phyloP scores from a whole-genome alignment of 2,329 filamentous ascomycete species.

The Escovopsis sp. region DNA sequence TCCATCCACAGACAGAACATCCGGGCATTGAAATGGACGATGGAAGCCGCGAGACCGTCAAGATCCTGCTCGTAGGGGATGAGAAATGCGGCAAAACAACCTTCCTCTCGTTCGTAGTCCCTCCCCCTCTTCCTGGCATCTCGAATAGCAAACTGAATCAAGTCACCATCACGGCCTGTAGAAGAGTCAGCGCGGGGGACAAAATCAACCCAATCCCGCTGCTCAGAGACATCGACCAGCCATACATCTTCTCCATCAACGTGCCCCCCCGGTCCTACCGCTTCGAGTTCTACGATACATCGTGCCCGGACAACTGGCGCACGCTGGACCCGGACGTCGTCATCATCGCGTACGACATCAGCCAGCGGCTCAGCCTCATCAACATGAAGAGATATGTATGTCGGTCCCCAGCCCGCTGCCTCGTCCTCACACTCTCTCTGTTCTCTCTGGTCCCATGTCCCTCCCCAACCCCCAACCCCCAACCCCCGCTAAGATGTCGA shows the following conservation, averaged over 20 bases:
- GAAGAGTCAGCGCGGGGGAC: conserved; percentile 36
- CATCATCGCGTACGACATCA: conserved; percentile 48
- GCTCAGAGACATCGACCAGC: conserved; percentile 44
- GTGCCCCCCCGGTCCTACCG: conserved; percentile 26
- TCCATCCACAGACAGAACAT: too few species aligned
- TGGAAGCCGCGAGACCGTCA: conserved; percentile 24
- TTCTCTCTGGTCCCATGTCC: conserved; percentile 1
- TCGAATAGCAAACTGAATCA: too few species aligned
- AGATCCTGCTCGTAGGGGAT: conserved; percentile 44
- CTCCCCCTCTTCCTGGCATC: conserved; percentile 1
- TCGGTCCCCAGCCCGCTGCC: conserved; percentile 18
- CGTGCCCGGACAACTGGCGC: conserved; percentile 43
- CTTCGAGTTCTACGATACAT: conserved; percentile 46
- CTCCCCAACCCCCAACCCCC: neutral
- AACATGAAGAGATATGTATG: conserved; percentile 42
- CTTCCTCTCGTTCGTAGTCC: conserved; percentile 41
- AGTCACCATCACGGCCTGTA: conserved; percentile 12
- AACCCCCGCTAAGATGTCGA: neutral
- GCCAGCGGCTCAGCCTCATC: conserved; percentile 40
- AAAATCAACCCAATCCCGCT: conserved; percentile 29
- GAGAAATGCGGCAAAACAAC: conserved; percentile 45
- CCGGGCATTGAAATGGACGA: conserved; percentile 26
- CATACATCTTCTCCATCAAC: conserved; percentile 42
- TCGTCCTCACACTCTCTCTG: neutral
- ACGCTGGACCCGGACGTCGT: conserved; percentile 43